These are phyloP conservation scores for Hericium alpestre DNA, from an alignment of 768 basidiomycete species.

Conservation along the genomic window DNA sequence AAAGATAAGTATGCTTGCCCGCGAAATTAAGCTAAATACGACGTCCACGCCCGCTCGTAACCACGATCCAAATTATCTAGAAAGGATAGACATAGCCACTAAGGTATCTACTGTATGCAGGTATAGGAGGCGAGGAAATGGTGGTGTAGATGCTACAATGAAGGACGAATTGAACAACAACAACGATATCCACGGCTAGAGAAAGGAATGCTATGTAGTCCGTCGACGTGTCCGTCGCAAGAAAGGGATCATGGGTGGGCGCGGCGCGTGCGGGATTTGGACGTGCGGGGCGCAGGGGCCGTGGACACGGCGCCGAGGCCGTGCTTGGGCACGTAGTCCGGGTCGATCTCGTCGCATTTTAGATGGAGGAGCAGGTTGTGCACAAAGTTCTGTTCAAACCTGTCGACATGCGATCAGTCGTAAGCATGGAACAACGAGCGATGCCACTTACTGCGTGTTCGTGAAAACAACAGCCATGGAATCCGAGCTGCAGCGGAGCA, in stretches of 20 bases:
- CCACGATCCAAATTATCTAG: no score
- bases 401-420: conserved; percentile 17
- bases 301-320: conserved; percentile 56
- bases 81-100: no score
- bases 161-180: neutral
- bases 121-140: neutral
- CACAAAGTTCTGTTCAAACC: conserved; percentile 84
- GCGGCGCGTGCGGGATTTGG: conserved; percentile 49
- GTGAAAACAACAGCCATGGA: conserved; percentile 86
- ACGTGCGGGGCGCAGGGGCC: conserved; percentile 35
- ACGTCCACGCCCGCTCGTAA: no score
- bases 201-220: neutral
- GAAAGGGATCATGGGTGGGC: conserved; percentile 1
- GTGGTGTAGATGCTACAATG: conserved; percentile 1
- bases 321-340: conserved; percentile 67
- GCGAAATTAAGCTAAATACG: no score
- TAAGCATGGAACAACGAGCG: neutral
- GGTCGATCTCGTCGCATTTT: conserved; percentile 64
- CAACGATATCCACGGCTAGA: neutral
- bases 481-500: conserved; percentile 77
- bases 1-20: no score
- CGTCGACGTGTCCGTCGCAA: no score
- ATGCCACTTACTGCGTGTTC: conserved; percentile 67
- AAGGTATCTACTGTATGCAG: no score
- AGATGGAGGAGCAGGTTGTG: conserved; percentile 76